Percentiles rank a stretch among this genome's conserved stretches.
Conservation (phyloP, 2,329 filamentous ascomycete genomes). For the Trichophyton schoenleinii region DNA sequence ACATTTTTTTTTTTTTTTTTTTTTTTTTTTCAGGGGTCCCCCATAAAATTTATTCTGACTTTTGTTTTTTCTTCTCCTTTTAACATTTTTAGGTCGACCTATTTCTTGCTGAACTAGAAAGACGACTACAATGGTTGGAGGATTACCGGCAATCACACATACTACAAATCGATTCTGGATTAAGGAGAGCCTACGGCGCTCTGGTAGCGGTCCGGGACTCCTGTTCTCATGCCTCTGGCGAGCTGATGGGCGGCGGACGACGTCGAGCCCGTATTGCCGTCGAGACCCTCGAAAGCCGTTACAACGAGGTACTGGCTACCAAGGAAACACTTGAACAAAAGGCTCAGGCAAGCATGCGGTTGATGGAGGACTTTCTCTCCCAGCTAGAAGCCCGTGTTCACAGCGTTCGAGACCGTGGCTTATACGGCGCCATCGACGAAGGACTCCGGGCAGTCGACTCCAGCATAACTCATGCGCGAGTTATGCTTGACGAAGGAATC, state of each 20-base stretch:
- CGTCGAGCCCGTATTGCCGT: slow-evolving; percentile 78
- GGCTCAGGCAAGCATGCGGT: slow-evolving; percentile 69
- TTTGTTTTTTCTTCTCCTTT: background rate
- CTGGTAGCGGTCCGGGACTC: slow-evolving; percentile 75
- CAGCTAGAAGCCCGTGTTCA: slow-evolving; percentile 76
- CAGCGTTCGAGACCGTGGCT: slow-evolving; percentile 63
- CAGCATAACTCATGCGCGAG: slow-evolving; percentile 58
- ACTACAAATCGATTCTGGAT: slow-evolving; percentile 66
- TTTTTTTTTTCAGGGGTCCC: background rate
- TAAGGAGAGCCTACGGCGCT: slow-evolving; percentile 73
- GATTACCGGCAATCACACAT: slow-evolving; percentile 72
- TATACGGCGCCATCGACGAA: slow-evolving; percentile 66
- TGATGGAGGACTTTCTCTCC: slow-evolving; percentile 72
- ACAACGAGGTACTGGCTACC: slow-evolving; percentile 71
- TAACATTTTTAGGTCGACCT: slow-evolving; percentile 29
- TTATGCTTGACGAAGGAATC: slow-evolving; percentile 67
- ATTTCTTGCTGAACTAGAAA: slow-evolving; percentile 65
- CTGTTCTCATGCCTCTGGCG: slow-evolving; percentile 81
- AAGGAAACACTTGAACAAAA: slow-evolving; percentile 87
- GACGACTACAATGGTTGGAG: slow-evolving; percentile 77
- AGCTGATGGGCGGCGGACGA: slow-evolving; percentile 75
- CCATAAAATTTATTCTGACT: background rate
- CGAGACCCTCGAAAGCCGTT: slow-evolving; percentile 77
- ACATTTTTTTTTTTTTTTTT: background rate
- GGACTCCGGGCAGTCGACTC: slow-evolving; percentile 71